Base-by-base conservation (phyloP, 2,329 filamentous ascomycete genomes). In the Plectosphaerella plurivora region DNA sequence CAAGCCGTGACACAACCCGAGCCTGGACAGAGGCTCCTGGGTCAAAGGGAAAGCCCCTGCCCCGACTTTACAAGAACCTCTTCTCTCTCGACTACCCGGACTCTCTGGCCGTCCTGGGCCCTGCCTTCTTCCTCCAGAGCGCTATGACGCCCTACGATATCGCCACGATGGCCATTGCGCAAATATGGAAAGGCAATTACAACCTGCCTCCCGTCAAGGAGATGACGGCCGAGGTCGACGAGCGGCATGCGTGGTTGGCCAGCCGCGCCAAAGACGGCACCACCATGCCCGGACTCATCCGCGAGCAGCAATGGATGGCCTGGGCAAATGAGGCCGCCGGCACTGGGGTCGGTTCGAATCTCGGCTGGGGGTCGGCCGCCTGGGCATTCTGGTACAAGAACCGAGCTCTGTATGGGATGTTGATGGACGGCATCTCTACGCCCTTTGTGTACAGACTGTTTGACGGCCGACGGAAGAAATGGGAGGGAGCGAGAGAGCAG, bases 311-410 rank as follows among this genome's bases (percentile, higher is more conserved):
- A 45, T 76, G 70, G 65, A 61, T 72, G 47, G 56, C 60, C 5
- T 76, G 69, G 59, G 58, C 75, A 47, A 70, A 77, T 57, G 58
- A 63, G 35, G 65, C 68, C 12, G 74, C 73, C 0, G 73, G 74
- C 1, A 75, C 72, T 3, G 69, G 73, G 5, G 63, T 75, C 22
- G 61, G 54, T 39, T 67, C 74, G 47, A 64, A 67, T 5, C 58
- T 77, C 6, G 64, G 55, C 2, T 74, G 68, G 59, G 67, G 65
- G 4, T 65, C 60, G 61, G 62, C 65, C 16, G 70, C 67, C 3
- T 76, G 74, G 74, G 63, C 63, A 54, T 68, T 76, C 36, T 75
- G 73, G 73, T 68, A 67, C 61, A 61, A 55, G 12, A 68, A 77
- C 50, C 65, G 65, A 35, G 64, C 64, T 53, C 63, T 76, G 24